These are phyloP conservation scores for Castanea crenata DNA, from an alignment of 306 rosid species.

Conservation along the genomic window DNA sequence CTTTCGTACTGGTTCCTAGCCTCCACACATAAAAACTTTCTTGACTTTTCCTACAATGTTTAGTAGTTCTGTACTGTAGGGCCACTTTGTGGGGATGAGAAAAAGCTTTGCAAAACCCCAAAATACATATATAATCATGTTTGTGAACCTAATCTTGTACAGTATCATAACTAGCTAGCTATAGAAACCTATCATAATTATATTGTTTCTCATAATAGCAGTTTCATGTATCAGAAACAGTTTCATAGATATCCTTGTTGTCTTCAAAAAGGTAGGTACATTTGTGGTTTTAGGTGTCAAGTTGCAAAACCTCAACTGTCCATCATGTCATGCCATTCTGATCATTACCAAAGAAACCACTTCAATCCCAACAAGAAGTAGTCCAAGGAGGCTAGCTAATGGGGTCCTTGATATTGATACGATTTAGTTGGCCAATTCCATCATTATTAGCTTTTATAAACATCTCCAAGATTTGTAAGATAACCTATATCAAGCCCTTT, in stretches of 20 bases:
- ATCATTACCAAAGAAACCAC: slow-evolving; percentile 17
- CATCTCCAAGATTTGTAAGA: slow-evolving; percentile 3
- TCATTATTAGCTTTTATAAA: slow-evolving; percentile 9
- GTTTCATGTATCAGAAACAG: slow-evolving; percentile 1
- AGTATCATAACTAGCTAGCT: slow-evolving; percentile 40
- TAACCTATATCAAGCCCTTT: slow-evolving; percentile 7
- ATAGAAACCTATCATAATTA: slow-evolving; percentile 28
- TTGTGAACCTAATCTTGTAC: slow-evolving; percentile 31
- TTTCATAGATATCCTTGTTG: slow-evolving; percentile 1
- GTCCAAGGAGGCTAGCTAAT: slow-evolving; percentile 8
- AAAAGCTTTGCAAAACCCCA: neutral
- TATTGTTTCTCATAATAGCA: slow-evolving; percentile 31
- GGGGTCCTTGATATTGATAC: slow-evolving; percentile 28
- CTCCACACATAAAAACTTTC: slow-evolving; percentile 39
- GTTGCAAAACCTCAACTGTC: slow-evolving; percentile 15
- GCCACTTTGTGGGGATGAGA: slow-evolving; percentile 35
- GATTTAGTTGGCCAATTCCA: slow-evolving; percentile 21
- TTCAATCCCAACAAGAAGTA: neutral
- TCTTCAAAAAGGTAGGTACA: slow-evolving; percentile 16
- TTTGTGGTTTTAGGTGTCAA: slow-evolving; percentile 19
- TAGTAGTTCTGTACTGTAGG: slow-evolving; percentile 19
- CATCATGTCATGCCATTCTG: slow-evolving; percentile 4
- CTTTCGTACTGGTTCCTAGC: slow-evolving; percentile 31
- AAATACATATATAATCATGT: slow-evolving; percentile 13
- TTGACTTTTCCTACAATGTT: slow-evolving; percentile 40